Percentiles rank a stretch among this genome's conserved stretches.
Evolutionary conservation across 768 basidiomycete genomes (phyloP).

Genomic region (Trametes elegans): DNA sequence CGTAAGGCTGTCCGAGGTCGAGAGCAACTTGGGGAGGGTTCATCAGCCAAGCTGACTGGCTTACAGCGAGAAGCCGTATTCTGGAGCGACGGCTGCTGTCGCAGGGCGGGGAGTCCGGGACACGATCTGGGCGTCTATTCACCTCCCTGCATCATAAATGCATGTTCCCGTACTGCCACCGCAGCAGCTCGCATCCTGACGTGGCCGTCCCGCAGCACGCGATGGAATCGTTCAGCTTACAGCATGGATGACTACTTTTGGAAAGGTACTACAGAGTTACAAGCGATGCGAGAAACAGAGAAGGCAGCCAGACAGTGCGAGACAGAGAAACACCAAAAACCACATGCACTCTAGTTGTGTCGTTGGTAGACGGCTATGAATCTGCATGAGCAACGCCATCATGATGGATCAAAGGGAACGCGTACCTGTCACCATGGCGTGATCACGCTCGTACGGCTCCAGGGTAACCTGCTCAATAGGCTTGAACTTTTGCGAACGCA

Average conservation of each 20-base stretch:
- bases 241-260: constrained; percentile 17
- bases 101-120: constrained; percentile 11
- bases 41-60: constrained; percentile 20
- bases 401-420: neutral
- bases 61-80: neutral
- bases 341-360: constrained; percentile 33
- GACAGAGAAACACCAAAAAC: constrained; percentile 14
- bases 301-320: constrained; percentile 8
- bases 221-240: neutral
- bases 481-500: constrained; percentile 81
- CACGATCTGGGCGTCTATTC: constrained; percentile 7
- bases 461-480: constrained; percentile 94
- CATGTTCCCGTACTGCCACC: constrained; percentile 11
- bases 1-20: constrained; percentile 61
- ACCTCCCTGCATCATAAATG: neutral
- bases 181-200: constrained; percentile 19
- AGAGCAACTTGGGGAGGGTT: constrained; percentile 59
- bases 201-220: constrained; percentile 9
- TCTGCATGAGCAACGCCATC: neutral
- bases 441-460: constrained; percentile 90
- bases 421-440: constrained; percentile 86
- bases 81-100: constrained; percentile 3
- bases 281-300: constrained; percentile 14
- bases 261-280: constrained; percentile 20
- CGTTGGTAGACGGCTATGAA: constrained; percentile 45